These are phyloP conservation scores for Gautieria morchelliformis DNA, from an alignment of 768 basidiomycete genomes.

Conservation along the genomic window DNA sequence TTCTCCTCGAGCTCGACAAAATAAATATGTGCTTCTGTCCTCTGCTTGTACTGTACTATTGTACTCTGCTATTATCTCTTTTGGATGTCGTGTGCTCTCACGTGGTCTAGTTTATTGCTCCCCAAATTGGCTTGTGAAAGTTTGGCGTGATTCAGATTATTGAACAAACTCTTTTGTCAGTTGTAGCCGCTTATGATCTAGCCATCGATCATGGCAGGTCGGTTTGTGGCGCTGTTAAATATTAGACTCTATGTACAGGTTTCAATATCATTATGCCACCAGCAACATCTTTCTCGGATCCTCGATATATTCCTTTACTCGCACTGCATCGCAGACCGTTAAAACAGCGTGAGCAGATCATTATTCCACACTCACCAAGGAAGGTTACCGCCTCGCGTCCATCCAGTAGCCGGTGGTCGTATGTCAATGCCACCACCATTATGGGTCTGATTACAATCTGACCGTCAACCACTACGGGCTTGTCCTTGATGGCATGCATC, in stretches of 20 bases:
- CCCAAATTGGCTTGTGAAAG: no score
- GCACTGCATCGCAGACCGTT: conserved; percentile 40
- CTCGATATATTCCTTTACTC: conserved; percentile 89
- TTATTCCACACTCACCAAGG: conserved; percentile 58
- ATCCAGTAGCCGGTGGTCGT: conserved; percentile 92
- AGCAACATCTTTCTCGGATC: conserved; percentile 90
- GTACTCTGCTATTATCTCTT: not conserved
- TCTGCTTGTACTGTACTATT: conserved; percentile 2
- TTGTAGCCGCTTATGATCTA: no score
- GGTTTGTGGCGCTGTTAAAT: not conserved
- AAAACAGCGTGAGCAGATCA: not conserved
- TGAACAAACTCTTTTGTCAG: no score
- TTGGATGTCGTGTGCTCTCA: no score
- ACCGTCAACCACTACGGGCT: conserved; percentile 82
- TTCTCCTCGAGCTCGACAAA: conserved; percentile 73
- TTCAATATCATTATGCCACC: conserved; percentile 5
- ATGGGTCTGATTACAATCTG: conserved; percentile 95
- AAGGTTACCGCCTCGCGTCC: conserved; percentile 95
- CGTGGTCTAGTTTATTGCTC: no score
- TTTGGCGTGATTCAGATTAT: no score
- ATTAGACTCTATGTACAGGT: not conserved
- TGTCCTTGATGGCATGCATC: conserved; percentile 94
- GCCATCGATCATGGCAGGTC: no score
- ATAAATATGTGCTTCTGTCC: conserved; percentile 25
- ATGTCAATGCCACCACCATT: conserved; percentile 91